Evolutionary conservation across 2,329 filamentous ascomycete species (phyloP).

Genomic region (Talaromyces sp.): DNA sequence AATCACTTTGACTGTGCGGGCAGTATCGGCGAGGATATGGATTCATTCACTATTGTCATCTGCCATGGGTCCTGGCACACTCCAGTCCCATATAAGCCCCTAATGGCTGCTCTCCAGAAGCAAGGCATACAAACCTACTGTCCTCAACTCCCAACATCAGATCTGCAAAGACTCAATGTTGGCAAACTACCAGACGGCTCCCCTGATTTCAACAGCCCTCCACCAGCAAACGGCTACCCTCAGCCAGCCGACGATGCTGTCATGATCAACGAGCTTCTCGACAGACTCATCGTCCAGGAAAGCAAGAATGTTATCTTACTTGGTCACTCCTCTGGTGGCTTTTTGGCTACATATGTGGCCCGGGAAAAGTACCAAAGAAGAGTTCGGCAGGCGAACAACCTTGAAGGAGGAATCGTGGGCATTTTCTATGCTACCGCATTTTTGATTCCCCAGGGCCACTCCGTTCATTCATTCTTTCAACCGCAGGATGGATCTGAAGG

Average conservation of each 20-base stretch:
- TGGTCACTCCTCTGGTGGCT: conserved; percentile 35
- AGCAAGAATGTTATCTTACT: conserved; percentile 30
- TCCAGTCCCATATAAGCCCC: conserved; percentile 30
- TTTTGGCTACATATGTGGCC: conserved; percentile 32
- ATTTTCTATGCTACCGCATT: conserved; percentile 31
- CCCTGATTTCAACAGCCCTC: conserved; percentile 22
- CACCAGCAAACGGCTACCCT: conserved; percentile 30
- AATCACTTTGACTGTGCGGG: too few relatives aligned
- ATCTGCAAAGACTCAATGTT: conserved; percentile 56
- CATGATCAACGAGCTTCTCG: conserved; percentile 9
- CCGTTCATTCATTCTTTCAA: conserved; percentile 30
- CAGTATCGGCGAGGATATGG: neutral
- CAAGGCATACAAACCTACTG: conserved; percentile 32
- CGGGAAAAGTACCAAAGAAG: conserved; percentile 27
- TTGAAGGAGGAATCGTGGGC: conserved; percentile 24
- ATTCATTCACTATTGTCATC: neutral
- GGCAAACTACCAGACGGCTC: conserved; percentile 37
- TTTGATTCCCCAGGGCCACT: conserved; percentile 31
- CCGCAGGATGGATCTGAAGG: conserved; percentile 24
- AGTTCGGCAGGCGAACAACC: conserved; percentile 21
- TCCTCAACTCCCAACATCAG: conserved; percentile 33
- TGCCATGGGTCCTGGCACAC: conserved; percentile 29
- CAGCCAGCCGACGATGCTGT: conserved; percentile 17
- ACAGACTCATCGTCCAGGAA: conserved; percentile 16
- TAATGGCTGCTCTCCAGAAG: conserved; percentile 22